Conservation (phyloP, 306 rosid species). For the Abrus pulchellus region DNA sequence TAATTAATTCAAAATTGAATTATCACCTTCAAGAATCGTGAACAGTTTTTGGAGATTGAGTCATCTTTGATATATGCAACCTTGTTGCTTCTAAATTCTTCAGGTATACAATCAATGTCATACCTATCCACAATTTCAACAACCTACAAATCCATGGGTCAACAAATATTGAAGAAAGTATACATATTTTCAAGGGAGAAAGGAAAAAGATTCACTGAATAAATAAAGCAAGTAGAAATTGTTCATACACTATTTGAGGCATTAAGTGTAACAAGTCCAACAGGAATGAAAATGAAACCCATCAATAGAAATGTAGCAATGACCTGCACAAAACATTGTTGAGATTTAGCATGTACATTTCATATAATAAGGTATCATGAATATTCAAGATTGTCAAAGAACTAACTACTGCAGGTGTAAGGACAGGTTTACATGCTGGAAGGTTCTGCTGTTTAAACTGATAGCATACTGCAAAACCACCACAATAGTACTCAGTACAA, state of each 20-base stretch:
- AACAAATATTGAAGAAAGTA: slow-evolving; percentile 38
- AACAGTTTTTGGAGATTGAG: slow-evolving; percentile 77
- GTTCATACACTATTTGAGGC: slow-evolving; percentile 73
- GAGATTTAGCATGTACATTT: slow-evolving; percentile 40
- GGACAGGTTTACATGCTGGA: slow-evolving; percentile 95
- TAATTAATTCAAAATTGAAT: slow-evolving; percentile 18
- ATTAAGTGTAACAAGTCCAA: slow-evolving; percentile 77
- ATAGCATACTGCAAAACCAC: slow-evolving; percentile 64
- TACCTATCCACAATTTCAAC: slow-evolving; percentile 88
- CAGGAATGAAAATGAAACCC: slow-evolving; percentile 82
- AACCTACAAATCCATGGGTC: slow-evolving; percentile 64
- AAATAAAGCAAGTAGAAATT: slow-evolving; percentile 41
- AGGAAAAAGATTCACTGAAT: slow-evolving; percentile 20
- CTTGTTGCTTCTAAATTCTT: slow-evolving; percentile 70
- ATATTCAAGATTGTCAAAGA: slow-evolving; percentile 47
- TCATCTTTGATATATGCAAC: slow-evolving; percentile 80
- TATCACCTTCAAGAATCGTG: slow-evolving; percentile 76
- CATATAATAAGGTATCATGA: slow-evolving; percentile 5
- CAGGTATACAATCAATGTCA: slow-evolving; percentile 82
- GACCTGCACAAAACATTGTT: slow-evolving; percentile 68
- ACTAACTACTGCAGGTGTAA: slow-evolving; percentile 89
- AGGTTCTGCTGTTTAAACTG: slow-evolving; percentile 92
- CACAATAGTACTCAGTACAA: slow-evolving; percentile 47
- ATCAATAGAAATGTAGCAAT: slow-evolving; percentile 71
- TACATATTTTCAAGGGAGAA: slow-evolving; percentile 38